Percentiles rank a stretch among this genome's conserved stretches.
phyloP scores from a whole-genome alignment of 1,139 yeast genomes.

The Diutina ranongensis region DNA sequence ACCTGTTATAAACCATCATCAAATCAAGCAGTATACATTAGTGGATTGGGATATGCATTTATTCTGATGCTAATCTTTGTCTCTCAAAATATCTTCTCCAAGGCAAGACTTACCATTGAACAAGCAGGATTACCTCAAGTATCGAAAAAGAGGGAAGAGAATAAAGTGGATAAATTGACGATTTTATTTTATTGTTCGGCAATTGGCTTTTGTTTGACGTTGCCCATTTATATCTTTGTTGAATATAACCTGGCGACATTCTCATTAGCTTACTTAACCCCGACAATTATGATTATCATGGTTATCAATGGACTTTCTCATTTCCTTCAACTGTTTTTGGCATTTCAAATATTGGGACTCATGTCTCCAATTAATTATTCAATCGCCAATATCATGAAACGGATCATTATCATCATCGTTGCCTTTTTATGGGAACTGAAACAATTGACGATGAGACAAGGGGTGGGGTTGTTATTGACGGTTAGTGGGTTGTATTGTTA shows the following conservation, averaged over 20 bases:
- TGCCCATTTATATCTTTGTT: slow-evolving; percentile 62
- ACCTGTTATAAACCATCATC: slow-evolving; percentile 48
- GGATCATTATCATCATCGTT: slow-evolving; percentile 73
- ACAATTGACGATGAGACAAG: slow-evolving; percentile 39
- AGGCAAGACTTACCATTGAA: slow-evolving; percentile 51
- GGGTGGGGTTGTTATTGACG: slow-evolving; percentile 61
- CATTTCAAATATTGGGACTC: slow-evolving; percentile 80
- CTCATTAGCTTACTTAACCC: slow-evolving; percentile 24
- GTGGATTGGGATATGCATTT: slow-evolving; percentile 67
- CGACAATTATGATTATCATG: slow-evolving; percentile 24
- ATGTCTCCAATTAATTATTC: slow-evolving; percentile 85
- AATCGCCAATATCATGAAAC: slow-evolving; percentile 77
- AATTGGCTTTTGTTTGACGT: slow-evolving; percentile 66
- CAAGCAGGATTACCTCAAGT: slow-evolving; percentile 2
- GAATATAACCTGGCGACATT: slow-evolving; percentile 38
- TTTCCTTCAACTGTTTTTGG: slow-evolving; percentile 74
- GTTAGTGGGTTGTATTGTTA: slow-evolving; percentile 51
- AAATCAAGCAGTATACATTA: slow-evolving; percentile 25
- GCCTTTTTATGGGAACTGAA: slow-evolving; percentile 76
- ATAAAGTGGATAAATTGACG: slow-evolving; percentile 65
- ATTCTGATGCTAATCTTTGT: slow-evolving; percentile 81
- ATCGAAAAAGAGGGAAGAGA: slow-evolving; percentile 14
- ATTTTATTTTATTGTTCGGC: slow-evolving; percentile 76
- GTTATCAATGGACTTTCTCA: slow-evolving; percentile 66
- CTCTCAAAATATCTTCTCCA: slow-evolving; percentile 84